Evolutionary conservation across 106 monocot genomes (phyloP).

Genomic region (Amphibolis antarctica): DNA sequence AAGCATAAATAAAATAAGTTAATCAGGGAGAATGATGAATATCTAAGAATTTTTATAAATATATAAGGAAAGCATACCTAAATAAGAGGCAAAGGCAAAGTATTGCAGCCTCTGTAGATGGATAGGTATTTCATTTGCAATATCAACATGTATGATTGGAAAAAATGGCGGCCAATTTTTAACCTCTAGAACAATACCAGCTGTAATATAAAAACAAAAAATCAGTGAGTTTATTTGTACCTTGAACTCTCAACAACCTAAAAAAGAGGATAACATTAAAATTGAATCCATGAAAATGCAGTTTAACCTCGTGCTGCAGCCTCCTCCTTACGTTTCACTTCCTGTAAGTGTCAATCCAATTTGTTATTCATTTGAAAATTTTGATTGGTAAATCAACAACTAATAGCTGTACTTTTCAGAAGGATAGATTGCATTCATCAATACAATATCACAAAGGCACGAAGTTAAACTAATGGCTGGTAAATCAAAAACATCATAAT

Average conservation of each 20-base stretch:
- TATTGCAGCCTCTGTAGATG: slow-evolving; percentile 78
- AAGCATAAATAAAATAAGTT: background rate
- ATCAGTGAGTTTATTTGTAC: too few relatives aligned
- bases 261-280: background rate
- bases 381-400: too few relatives aligned
- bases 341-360: slow-evolving; percentile 21
- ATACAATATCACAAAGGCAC: too few relatives aligned
- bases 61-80: slow-evolving; percentile 36
- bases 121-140: slow-evolving; percentile 80
- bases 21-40: background rate
- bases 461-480: too few relatives aligned
- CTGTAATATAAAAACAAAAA: slow-evolving; percentile 31
- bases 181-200: slow-evolving; percentile 75
- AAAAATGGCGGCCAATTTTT: slow-evolving; percentile 96
- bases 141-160: slow-evolving; percentile 84
- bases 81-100: slow-evolving; percentile 78
- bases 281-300: background rate
- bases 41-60: background rate
- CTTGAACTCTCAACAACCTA: too few relatives aligned
- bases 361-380: too few relatives aligned
- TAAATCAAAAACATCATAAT: too few relatives aligned
- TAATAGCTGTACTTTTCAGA: too few relatives aligned
- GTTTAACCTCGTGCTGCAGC: slow-evolving; percentile 60
- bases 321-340: slow-evolving; percentile 70
- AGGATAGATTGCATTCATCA: too few relatives aligned